Evolutionary conservation across 139 green algal genomes (phyloP).

Genomic region (Chlamydomonas sphaeroides): DNA sequence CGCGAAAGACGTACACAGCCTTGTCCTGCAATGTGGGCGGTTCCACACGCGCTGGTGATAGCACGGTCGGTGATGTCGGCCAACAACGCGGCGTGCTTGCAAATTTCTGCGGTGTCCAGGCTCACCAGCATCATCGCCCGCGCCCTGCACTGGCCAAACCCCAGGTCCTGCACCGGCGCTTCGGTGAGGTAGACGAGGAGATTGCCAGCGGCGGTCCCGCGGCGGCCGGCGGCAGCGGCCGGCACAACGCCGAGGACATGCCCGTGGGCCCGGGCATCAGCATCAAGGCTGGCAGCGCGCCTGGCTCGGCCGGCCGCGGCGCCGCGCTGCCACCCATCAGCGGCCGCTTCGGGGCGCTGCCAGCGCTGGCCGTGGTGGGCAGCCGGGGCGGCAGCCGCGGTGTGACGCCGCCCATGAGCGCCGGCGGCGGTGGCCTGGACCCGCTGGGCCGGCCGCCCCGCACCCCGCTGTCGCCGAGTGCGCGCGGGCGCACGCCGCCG

Average conservation of each 20-base stretch:
- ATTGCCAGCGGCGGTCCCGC: background rate
- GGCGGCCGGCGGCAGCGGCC: background rate
- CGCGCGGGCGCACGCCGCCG: constrained; percentile 26
- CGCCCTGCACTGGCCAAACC: too few species aligned
- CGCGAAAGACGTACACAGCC: too few species aligned
- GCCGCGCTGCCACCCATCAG: constrained; percentile 28
- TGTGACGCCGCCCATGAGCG: too few species aligned
- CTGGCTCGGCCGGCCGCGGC: background rate
- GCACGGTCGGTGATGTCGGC: too few species aligned
- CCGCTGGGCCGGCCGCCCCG: constrained; percentile 11
- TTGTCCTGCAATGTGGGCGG: too few species aligned
- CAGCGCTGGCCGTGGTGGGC: constrained; percentile 15
- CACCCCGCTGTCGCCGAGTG: constrained; percentile 13
- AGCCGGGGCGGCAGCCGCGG: constrained; percentile 1
- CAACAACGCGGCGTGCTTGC: too few species aligned
- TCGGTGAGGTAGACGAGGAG: constrained; percentile 37
- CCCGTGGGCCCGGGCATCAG: constrained; percentile 24
- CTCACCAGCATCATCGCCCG: too few species aligned
- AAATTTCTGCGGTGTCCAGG: too few species aligned
- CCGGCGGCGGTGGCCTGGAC: background rate
- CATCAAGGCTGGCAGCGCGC: constrained; percentile 20
- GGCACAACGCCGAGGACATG: background rate
- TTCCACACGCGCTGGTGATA: too few species aligned
- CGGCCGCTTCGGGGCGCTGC: constrained; percentile 19
- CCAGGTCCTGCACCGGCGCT: constrained; percentile 34